Evolutionary conservation across 2,329 filamentous ascomycete species (phyloP).

Genomic region (Xylogone sp.): DNA sequence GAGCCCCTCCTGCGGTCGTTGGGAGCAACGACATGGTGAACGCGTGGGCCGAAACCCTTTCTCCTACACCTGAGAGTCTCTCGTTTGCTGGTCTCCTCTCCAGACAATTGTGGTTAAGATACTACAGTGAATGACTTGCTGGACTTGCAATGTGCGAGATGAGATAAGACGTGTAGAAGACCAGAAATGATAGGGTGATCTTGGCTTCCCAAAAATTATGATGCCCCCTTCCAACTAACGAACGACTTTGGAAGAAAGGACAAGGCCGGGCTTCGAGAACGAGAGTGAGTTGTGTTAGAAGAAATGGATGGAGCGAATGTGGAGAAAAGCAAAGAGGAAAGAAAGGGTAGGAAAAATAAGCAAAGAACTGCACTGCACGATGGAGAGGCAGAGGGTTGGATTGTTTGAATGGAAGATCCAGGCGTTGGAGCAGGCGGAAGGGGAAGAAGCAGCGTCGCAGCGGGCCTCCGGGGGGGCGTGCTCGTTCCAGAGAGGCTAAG

Average conservation of each 20-base stretch:
- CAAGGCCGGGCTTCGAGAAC: background rate
- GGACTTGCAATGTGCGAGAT: too few relatives aligned
- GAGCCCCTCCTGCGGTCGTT: conserved; percentile 50
- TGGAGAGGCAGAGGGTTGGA: background rate
- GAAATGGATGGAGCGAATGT: background rate
- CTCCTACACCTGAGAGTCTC: background rate
- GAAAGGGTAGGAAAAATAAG: background rate
- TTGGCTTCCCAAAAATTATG: too few relatives aligned
- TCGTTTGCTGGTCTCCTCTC: background rate
- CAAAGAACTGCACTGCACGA: background rate
- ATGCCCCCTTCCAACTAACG: too few relatives aligned
- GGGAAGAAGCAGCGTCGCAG: background rate
- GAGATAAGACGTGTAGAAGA: too few relatives aligned
- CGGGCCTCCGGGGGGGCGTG: too few relatives aligned
- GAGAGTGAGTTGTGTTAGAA: background rate
- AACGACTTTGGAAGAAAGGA: too few relatives aligned
- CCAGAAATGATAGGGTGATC: too few relatives aligned
- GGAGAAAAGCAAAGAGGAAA: background rate
- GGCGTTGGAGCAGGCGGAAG: background rate
- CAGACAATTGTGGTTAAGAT: background rate
- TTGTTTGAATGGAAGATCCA: background rate
- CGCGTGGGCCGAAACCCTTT: conserved; percentile 23
- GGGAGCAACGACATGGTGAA: conserved; percentile 54
- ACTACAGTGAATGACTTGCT: too few relatives aligned
- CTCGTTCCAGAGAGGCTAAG: too few relatives aligned